phyloP scores from a whole-genome alignment of 352 stramenopile genomes.

The Globisporangium recalcitrans region DNA sequence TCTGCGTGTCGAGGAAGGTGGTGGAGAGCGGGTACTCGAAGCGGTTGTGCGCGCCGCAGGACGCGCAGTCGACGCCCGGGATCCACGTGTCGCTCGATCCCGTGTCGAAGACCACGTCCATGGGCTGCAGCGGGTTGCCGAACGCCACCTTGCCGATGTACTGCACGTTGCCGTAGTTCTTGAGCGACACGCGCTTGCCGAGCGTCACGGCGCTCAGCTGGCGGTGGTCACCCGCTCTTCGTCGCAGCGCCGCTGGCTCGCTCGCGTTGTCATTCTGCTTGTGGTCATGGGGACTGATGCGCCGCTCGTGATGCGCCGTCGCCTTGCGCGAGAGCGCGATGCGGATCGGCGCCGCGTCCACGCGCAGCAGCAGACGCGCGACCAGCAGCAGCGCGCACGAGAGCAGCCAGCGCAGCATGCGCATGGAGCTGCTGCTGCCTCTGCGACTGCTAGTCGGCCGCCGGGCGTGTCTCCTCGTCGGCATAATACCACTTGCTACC shows the following conservation, averaged over 20 bases:
- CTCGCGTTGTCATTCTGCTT: conserved; percentile 17
- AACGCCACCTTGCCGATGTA: conserved; percentile 75
- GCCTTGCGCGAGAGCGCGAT: conserved; percentile 24
- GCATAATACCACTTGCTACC: not conserved
- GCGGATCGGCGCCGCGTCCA: conserved; percentile 22
- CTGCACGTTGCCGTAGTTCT: conserved; percentile 85
- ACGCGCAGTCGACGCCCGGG: conserved; percentile 38
- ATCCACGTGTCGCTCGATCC: conserved; percentile 83
- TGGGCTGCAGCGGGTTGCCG: conserved; percentile 53
- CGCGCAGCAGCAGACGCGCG: not conserved
- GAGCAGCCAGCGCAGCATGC: not conserved
- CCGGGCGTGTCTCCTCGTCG: not conserved
- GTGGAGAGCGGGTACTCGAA: conserved; percentile 52
- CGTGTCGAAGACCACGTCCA: conserved; percentile 79
- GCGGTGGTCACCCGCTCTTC: not conserved
- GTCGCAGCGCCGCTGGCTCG: not conserved
- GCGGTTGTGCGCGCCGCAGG: conserved; percentile 48
- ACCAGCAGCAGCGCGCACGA: conserved; percentile 1
- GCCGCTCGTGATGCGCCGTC: not conserved
- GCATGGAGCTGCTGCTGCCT: not conserved
- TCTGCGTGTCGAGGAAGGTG: conserved; percentile 66
- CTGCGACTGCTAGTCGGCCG: not conserved
- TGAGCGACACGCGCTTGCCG: conserved; percentile 43
- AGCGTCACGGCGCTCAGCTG: conserved; percentile 19
- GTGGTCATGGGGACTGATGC: conserved; percentile 5